phyloP scores from a whole-genome alignment of 768 basidiomycete species.

The Rickenella mellea region DNA sequence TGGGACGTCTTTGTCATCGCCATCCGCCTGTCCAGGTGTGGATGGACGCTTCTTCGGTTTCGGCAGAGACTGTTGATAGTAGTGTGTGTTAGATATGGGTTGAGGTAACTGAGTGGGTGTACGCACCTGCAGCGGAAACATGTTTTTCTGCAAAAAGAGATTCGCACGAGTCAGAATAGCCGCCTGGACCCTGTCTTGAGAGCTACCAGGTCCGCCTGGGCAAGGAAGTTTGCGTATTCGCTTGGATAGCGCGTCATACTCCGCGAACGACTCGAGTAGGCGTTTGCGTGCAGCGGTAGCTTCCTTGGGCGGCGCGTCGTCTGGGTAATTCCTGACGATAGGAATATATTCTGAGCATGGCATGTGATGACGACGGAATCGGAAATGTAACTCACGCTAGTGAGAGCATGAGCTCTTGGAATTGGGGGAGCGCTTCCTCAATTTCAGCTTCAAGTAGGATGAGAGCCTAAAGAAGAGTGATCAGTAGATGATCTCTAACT shows the following conservation, averaged over 20 bases:
- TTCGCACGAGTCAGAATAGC: constrained; percentile 73
- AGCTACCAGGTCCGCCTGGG: constrained; percentile 48
- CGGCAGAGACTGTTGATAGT: constrained; percentile 30
- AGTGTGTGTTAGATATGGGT: not conserved
- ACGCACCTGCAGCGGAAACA: constrained; percentile 74
- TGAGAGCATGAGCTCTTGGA: constrained; percentile 74
- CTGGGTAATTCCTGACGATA: constrained; percentile 16
- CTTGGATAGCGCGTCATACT: constrained; percentile 85
- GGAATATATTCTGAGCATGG: constrained; percentile 10
- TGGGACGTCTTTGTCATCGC: constrained; percentile 10
- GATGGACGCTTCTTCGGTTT: constrained; percentile 30
- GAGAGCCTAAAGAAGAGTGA: constrained; percentile 40
- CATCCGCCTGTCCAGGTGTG: not conserved
- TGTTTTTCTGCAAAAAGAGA: constrained; percentile 79
- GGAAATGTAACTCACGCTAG: constrained; percentile 40
- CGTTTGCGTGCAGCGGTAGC: constrained; percentile 67
- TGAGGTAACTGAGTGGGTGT: not conserved
- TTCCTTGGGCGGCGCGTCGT: constrained; percentile 53
- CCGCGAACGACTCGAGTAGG: constrained; percentile 74
- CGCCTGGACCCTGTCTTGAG: constrained; percentile 76
- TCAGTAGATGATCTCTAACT: not conserved
- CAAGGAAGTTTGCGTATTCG: constrained; percentile 69
- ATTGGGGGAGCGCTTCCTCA: constrained; percentile 77
- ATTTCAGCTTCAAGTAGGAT: constrained; percentile 78
- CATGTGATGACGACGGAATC: constrained; percentile 2